Evolutionary conservation across 2,329 filamentous ascomycete species (phyloP), one percentile per base, ranked within the genome.

Genomic region (Alternaria triticina): DNA sequence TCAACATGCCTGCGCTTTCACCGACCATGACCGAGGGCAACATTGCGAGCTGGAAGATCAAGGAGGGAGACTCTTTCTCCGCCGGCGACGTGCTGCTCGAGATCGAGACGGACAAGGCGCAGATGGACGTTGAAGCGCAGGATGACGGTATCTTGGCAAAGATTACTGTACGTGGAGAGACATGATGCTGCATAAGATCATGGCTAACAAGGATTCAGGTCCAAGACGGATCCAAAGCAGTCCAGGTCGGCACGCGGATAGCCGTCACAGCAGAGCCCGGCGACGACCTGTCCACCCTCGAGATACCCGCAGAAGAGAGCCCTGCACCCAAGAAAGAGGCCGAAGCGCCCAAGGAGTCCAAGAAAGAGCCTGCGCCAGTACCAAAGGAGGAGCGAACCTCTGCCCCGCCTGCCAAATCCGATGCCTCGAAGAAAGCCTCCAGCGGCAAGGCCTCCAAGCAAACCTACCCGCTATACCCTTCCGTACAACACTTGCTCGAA

Each of bases 11-110:
- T 25, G 93, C 93, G 44, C 87, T 97, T 67, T 96, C 93, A 66
- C 93, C 93, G 59, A 97, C 93, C 61, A 97, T 97, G 93, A 97
- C 93, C 66, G 93, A 97, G 82, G 93, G 93, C 65, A 96, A 93
- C 81, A 96, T 97, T 75, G 87, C 91, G 51, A 88, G 82, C 65
- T 97, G 93, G 93, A 91, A 89, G 80, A 87, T 96, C 74, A 95
- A 95, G 81, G 93, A 96, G 83, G 93, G 93, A 77, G 92, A 96
- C 71, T 86, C 88, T 55, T 97, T 93, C 81, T 85, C 87, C 54
- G 91, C 93, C 61, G 93, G 93, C 70, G 93, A 97, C 80, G 92
- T 97, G 30, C 86, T 97, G 55, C 88, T 97, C 63, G 93, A 97
- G 82, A 96, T 97, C 78, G 93, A 97, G 83, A 97, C 93, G 62